Evolutionary conservation across 352 stramenopile genomes (phyloP).

Genomic region (Globisporangium recalcitrans): DNA sequence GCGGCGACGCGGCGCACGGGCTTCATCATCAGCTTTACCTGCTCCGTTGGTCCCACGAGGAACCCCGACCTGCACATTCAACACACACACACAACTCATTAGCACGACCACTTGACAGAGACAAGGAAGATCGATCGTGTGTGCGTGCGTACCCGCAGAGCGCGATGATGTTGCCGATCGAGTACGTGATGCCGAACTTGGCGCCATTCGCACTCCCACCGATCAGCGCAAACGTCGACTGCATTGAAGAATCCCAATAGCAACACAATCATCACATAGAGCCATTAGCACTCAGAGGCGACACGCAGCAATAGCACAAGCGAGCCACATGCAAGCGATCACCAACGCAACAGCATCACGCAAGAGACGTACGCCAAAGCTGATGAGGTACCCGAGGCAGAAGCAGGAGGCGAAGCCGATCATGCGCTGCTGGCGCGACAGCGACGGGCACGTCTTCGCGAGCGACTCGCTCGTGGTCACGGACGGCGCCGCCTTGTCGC

Average conservation of each 20-base stretch:
- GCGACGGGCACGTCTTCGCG: conserved; percentile 51
- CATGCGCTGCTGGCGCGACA: conserved; percentile 65
- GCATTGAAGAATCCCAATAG: background rate
- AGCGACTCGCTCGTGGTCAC: conserved; percentile 37
- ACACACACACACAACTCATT: background rate
- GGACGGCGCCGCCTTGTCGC: conserved; percentile 36
- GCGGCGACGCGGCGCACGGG: conserved; percentile 67
- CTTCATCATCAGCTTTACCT: conserved; percentile 87
- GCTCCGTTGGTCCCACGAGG: conserved; percentile 71
- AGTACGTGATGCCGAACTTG: conserved; percentile 83
- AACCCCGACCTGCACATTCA: conserved; percentile 55
- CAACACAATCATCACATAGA: background rate
- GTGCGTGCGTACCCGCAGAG: conserved; percentile 55
- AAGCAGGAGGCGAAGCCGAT: conserved; percentile 76
- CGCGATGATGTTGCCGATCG: conserved; percentile 76
- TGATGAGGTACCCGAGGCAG: conserved; percentile 75
- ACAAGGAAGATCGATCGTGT: too few relatives aligned
- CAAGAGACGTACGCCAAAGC: conserved; percentile 51
- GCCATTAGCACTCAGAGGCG: background rate
- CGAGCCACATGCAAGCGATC: background rate
- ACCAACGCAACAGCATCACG: too few relatives aligned
- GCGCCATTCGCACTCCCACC: conserved; percentile 55
- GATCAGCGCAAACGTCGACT: conserved; percentile 83
- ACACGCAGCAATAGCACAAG: background rate
- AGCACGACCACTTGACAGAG: too few relatives aligned